Evolutionary conservation across 768 basidiomycete genomes (phyloP), one percentile per base, ranked within the genome.

Genomic region (Hericium erinaceus): DNA sequence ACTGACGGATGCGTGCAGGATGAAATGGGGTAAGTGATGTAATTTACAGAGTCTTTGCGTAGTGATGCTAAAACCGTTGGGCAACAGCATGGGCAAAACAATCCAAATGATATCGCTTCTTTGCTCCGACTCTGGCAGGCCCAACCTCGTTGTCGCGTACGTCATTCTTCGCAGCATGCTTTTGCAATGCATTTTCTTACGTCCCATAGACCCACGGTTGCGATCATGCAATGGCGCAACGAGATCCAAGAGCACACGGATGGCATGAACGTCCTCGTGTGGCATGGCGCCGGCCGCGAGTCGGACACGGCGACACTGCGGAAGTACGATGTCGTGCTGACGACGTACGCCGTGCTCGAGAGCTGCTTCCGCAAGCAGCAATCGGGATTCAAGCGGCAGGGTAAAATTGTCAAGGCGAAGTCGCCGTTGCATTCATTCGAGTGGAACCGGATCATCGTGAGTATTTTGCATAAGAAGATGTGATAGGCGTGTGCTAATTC

Each of bases 71-170:
- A 33, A 33, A 9, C 8, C 33, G 8, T 9, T 33, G 33, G 33
- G 33, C 33, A 33, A 33, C 33, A 33, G 89, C 18, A 92, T 94
- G 91, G 89, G 89, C 13, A 93, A 94, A 72, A 99, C 95, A 0
- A 98, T 99, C 58, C 97, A 99, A 68, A 92, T 94, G 62, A 95
- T 99, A 52, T 80, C 94, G 1, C 77, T 98, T 40, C 77, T 99
- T 39, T 82, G 95, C 4, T 83, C 87, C 1, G 91, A 94, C 65
- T 68, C 78, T 51, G 72, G 77, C 59, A 87, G 82, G 67, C 93
- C 94, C 2, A 95, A 94, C 63, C 80, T 99, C 20, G 91, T 99
- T 37, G 80, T 99, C 28, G 97, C 97, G 88, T 91, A 69, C 60
- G 85, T n/a, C 48, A 46, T 33, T 53, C 51, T 58, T 15, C 15